Evolutionary conservation across 139 green algal genomes (phyloP).

Genomic region (Haematococcus sp.): DNA sequence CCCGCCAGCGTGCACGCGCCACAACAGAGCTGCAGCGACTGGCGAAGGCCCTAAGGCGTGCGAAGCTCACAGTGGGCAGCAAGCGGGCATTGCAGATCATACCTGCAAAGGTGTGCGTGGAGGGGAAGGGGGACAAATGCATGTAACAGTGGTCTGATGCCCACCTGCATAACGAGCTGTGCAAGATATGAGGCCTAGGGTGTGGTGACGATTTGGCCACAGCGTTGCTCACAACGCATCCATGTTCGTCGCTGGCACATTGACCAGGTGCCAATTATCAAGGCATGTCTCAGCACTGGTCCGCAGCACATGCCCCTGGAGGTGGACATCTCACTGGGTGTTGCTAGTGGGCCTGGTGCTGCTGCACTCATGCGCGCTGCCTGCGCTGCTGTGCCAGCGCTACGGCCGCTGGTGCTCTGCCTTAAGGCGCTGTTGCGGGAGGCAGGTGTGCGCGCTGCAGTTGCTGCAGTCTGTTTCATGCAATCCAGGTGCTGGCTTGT

Average conservation of each 20-base stretch:
- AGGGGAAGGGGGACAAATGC: too few species aligned
- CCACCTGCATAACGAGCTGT: too few species aligned
- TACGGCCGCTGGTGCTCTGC: constrained; percentile 42
- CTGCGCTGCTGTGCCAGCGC: constrained; percentile 20
- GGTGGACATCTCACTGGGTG: constrained; percentile 72
- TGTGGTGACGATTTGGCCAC: too few species aligned
- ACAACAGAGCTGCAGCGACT: not conserved
- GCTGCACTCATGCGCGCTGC: constrained; percentile 27
- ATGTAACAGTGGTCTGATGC: too few species aligned
- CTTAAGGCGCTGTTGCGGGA: constrained; percentile 39
- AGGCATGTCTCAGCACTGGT: not conserved
- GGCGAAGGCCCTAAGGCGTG: not conserved
- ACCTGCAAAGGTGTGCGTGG: constrained; percentile 26
- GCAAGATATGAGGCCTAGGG: too few species aligned
- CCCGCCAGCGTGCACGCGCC: not conserved
- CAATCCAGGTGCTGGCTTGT: too few species aligned
- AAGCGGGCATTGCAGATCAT: constrained; percentile 7
- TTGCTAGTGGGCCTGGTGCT: constrained; percentile 54
- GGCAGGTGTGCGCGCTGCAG: constrained; percentile 57
- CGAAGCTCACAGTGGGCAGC: not conserved
- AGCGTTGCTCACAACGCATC: too few species aligned
- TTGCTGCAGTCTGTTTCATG: too few species aligned
- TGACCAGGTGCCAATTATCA: constrained; percentile 10
- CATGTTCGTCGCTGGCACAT: too few species aligned
- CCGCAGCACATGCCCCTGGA: constrained; percentile 18